A percentile compares a stretch with the other conserved stretches of the same genome.
Evolutionary conservation across 306 rosid species (phyloP).

Genomic region (Abrus precatorius): DNA sequence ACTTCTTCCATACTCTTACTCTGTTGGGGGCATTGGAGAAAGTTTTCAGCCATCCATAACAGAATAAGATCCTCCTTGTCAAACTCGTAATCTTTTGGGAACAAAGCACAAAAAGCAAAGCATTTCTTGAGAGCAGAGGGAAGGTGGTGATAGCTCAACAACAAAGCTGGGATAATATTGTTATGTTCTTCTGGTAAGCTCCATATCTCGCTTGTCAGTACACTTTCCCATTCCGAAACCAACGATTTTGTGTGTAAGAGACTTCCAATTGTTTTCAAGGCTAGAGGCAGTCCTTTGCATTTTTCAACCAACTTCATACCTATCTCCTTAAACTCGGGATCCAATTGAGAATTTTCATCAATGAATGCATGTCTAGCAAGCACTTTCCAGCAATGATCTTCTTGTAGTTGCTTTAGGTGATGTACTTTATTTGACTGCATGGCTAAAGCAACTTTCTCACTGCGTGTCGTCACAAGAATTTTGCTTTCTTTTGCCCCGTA

Average conservation of each 20-base stretch:
- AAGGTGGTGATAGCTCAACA: conserved; percentile 36
- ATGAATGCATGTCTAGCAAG: conserved; percentile 32
- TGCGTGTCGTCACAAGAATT: too few relatives aligned
- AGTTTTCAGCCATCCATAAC: conserved; percentile 40
- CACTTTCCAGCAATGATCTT: background rate
- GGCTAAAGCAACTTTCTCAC: too few relatives aligned
- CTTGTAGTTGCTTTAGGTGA: conserved; percentile 10
- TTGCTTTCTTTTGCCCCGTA: too few relatives aligned
- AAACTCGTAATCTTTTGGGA: conserved; percentile 21
- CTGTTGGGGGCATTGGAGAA: background rate
- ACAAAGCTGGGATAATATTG: conserved; percentile 34
- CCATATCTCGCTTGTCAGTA: conserved; percentile 33
- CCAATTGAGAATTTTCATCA: background rate
- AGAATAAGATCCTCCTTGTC: conserved; percentile 19
- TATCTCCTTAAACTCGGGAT: background rate
- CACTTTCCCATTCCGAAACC: conserved; percentile 1
- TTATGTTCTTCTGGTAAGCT: background rate
- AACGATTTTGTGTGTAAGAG: background rate
- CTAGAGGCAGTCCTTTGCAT: background rate
- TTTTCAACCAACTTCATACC: background rate
- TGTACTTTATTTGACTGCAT: background rate
- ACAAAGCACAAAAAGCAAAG: conserved; percentile 36
- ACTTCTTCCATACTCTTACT: background rate
- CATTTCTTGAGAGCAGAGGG: conserved; percentile 43
- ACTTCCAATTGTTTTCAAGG: background rate